Conservation (phyloP, 257 asterid species). For the Solanum virginianum region DNA sequence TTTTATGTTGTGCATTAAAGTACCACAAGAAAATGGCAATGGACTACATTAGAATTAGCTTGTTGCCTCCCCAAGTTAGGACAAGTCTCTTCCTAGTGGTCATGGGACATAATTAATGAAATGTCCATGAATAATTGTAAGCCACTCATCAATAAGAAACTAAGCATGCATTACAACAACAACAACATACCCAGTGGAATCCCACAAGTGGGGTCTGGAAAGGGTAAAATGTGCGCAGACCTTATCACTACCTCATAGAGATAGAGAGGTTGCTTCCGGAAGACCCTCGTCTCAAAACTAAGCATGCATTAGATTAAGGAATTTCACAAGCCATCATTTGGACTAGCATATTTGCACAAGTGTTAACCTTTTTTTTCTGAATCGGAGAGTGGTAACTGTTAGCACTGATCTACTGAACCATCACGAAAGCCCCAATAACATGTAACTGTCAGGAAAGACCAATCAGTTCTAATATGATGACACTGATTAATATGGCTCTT, state of each 20-base stretch:
- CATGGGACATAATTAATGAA: background rate
- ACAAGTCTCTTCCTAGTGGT: background rate
- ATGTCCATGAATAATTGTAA: background rate
- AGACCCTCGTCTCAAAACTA: background rate
- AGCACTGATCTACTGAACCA: background rate
- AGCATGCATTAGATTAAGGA: background rate
- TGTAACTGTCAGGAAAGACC: background rate
- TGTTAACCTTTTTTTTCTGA: background rate
- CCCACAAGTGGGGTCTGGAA: background rate
- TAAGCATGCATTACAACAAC: background rate
- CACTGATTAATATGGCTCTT: background rate
- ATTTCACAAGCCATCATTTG: background rate
- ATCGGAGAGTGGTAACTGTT: background rate
- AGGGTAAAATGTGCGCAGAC: too few relatives aligned
- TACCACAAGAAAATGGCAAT: background rate
- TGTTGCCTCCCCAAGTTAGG: background rate
- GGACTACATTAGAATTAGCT: background rate
- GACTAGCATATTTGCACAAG: background rate
- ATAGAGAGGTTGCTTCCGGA: too few relatives aligned
- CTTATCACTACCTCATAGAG: too few relatives aligned
- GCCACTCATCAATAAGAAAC: background rate
- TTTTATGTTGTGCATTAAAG: background rate
- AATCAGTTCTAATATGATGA: background rate
- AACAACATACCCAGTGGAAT: background rate
- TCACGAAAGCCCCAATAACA: background rate